phyloP scores from a whole-genome alignment of 2,329 filamentous ascomycete genomes.

The Bimuria novae-zelandiae region DNA sequence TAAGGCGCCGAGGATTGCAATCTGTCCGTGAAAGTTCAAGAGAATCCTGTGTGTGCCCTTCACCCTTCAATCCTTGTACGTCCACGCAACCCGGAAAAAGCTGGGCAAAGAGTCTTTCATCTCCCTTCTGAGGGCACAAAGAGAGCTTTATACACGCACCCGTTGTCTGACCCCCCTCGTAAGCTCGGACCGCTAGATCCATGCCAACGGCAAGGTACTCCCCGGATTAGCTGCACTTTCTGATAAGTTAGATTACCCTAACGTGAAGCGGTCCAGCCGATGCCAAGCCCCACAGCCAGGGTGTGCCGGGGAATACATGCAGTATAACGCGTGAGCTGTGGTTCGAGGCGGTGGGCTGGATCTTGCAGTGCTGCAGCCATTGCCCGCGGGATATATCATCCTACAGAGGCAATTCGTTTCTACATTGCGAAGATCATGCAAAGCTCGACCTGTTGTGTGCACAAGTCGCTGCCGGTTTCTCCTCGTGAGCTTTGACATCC shows the following conservation, averaged over 20 bases:
- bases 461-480: no score
- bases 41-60: conserved; percentile 2
- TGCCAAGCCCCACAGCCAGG: conserved; percentile 10
- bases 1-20: background rate
- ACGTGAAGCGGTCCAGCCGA: conserved; percentile 24
- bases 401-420: background rate
- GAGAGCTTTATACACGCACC: conserved; percentile 8
- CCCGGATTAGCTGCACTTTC: conserved; percentile 34
- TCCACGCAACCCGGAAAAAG: background rate
- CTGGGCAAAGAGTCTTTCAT: conserved; percentile 4
- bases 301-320: conserved; percentile 9
- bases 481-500: background rate
- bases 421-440: background rate
- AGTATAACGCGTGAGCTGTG: conserved; percentile 7
- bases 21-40: background rate
- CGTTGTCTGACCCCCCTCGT: conserved; percentile 13
- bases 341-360: conserved; percentile 8
- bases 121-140: conserved; percentile 1
- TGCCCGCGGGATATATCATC: background rate
- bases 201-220: conserved; percentile 23
- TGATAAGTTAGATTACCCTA: conserved; percentile 32
- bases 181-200: conserved; percentile 16
- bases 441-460: no score
- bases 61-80: background rate
- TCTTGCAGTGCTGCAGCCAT: background rate